Evolutionary conservation across 495 filamentous ascomycete genomes (phyloP), one percentile per base, ranked within the genome.

Genomic region (Chaetomidium leptoderma): DNA sequence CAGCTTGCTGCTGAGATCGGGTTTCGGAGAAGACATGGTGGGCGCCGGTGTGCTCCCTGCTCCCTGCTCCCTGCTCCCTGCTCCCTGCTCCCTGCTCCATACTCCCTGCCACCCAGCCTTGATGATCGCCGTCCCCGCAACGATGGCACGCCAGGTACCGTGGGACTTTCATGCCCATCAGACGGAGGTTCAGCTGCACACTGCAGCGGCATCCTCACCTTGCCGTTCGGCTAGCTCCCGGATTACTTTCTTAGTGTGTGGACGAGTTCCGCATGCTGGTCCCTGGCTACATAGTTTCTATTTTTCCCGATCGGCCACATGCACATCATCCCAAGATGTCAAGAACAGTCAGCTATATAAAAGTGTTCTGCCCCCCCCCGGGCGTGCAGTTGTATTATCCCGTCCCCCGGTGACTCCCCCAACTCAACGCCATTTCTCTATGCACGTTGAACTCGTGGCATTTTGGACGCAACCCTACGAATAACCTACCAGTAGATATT

Each of bases 171-270:
- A 30, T 56, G 55, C 21, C 40, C 53, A 47, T 36, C 59, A 57
- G 43, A 47, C 39, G 23, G n/a, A n/a, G 43, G 39, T 56, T 57
- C 59, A 61, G 59, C 54, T 57, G 54, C 17, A 6, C 17, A 39
- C 26, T 54, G 33, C 53, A 57, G 35, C 49, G 48, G 39, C 48
- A 47, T 54, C 54, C 42, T 61, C 48, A 42, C 53, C 47, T 61
- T 54, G 40, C 36, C 48, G 40, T 43, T 40, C 23, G 24, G 17
- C 23, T 39, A 7, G 35, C 17, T 36, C 36, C 32, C 42, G 53
- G 37, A 2, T 55, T 7, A 29, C 39, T 17, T 27, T 8, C 23
- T 52, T 35, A 11, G 46, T 23, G 47, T 17, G 45, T 11, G 16
- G 46, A 49, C 46, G n/a, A 23, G n/a, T n/a, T n/a, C n/a, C 46